Conservation (phyloP, 331 rosid species). For the Rosa hybrid region DNA sequence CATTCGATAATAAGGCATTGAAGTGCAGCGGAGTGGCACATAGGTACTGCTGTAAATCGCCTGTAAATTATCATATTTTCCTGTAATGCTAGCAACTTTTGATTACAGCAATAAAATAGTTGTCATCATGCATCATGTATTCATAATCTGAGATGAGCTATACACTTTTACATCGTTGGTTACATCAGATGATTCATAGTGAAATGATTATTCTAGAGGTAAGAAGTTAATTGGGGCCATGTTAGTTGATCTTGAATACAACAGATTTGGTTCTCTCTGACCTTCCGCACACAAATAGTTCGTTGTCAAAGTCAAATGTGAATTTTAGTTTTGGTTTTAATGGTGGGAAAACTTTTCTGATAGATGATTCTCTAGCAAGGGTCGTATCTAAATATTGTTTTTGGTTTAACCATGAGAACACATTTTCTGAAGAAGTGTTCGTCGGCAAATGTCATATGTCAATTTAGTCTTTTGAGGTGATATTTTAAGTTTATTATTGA, state of each 20-base stretch:
- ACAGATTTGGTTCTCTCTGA: no score
- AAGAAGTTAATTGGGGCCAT: not conserved
- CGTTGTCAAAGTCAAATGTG: not conserved
- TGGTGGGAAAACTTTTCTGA: not conserved
- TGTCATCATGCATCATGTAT: not conserved
- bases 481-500: no score
- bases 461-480: no score
- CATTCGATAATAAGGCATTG: not conserved
- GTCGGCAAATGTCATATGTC: no score
- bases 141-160: not conserved
- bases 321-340: no score
- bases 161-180: not conserved
- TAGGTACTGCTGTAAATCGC: constrained; percentile 4
- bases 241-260: not conserved
- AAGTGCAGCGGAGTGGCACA: not conserved
- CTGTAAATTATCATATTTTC: constrained; percentile 15
- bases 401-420: no score
- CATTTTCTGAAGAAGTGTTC: no score
- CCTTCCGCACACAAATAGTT: not conserved
- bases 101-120: not conserved
- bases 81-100: not conserved
- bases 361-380: no score
- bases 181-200: not conserved
- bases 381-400: no score
- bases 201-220: not conserved